Evolutionary conservation across 208 protist genomes (phyloP), one percentile per base, ranked within the genome.

Genomic region (Herpetomonas muscarum): DNA sequence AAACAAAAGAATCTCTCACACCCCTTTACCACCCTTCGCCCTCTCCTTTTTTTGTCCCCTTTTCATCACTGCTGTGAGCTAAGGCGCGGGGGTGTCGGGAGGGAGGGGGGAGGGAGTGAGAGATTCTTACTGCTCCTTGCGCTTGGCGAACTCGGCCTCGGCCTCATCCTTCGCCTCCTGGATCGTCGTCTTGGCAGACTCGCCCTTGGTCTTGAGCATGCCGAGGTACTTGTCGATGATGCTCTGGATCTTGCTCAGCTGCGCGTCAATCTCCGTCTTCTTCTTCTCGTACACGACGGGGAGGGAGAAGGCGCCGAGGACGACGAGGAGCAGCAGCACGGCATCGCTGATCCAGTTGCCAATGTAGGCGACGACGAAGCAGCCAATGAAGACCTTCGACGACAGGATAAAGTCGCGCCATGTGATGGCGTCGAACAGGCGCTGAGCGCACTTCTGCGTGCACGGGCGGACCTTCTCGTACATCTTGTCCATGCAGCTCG

Each of bases 291-390:
- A 92, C 28, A 79, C 60, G 9, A 78, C 54, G 12, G 85, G 88
- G 10, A 73, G 32, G 0, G 76, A 64, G 56, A 93, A 92, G 49
- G 68, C 36, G 30, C 70, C 29, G 25, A 85, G 19, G 29, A 87
- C 24, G 7, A 42, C 39, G 2, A 81, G 1, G 5, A 82, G 48
- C 13, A 84, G n/a, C 19, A 92, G 52, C 1, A 67, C 74, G 21
- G 64, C 67, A 60, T 95, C 88, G 36, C 70, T 79, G 53, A 91
- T 53, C 36, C 42, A 79, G 71, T 91, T 95, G 48, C 88, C 88
- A 12, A 95, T 36, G 42, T 78, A 77, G 19, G 73, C 81, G 0
- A 74, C 30, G 25, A 85, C 54, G 34, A 92, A 32, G 39, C 74
- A 78, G 0, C 51, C 39, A 19, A 73, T 22, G 26, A 87, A 71